Evolutionary conservation across 1,284 basidiomycete species (phyloP).

Genomic region (Melampsora americana): DNA sequence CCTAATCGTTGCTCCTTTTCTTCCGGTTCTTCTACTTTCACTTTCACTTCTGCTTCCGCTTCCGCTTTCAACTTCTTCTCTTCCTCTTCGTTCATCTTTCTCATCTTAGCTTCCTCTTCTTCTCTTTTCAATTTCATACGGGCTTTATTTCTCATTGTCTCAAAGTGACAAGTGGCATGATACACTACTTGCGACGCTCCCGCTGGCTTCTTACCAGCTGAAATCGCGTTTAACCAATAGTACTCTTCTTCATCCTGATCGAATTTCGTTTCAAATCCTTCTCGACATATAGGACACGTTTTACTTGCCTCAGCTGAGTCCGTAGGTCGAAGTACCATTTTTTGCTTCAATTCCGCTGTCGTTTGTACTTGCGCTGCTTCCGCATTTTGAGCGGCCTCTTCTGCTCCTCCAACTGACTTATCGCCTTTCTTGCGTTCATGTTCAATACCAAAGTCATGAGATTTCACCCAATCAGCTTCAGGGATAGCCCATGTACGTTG

Average conservation of each 20-base stretch:
- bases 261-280: slow-evolving; percentile 42
- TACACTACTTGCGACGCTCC: slow-evolving; percentile 7
- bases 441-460: slow-evolving; percentile 34
- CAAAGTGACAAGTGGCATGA: slow-evolving; percentile 42
- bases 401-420: slow-evolving; percentile 3
- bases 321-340: slow-evolving; percentile 34
- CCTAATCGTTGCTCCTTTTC: not conserved
- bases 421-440: slow-evolving; percentile 9
- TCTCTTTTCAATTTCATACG: slow-evolving; percentile 29
- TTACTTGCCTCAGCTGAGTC: slow-evolving; percentile 30
- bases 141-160: slow-evolving; percentile 38
- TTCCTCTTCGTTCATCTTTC: slow-evolving; percentile 9
- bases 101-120: slow-evolving; percentile 23
- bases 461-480: slow-evolving; percentile 36
- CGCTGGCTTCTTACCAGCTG: not conserved
- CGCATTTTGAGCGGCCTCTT: not conserved
- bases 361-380: slow-evolving; percentile 8
- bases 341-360: slow-evolving; percentile 16
- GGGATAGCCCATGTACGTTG: slow-evolving; percentile 35
- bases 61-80: slow-evolving; percentile 1
- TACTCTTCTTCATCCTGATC: slow-evolving; percentile 43
- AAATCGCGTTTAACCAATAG: slow-evolving; percentile 42
- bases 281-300: slow-evolving; percentile 40
- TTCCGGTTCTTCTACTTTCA: not conserved
- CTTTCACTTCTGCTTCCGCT: not conserved